phyloP scores from a whole-genome alignment of 176 grass and related monocot genomes.

The Zoysia pacifica region DNA sequence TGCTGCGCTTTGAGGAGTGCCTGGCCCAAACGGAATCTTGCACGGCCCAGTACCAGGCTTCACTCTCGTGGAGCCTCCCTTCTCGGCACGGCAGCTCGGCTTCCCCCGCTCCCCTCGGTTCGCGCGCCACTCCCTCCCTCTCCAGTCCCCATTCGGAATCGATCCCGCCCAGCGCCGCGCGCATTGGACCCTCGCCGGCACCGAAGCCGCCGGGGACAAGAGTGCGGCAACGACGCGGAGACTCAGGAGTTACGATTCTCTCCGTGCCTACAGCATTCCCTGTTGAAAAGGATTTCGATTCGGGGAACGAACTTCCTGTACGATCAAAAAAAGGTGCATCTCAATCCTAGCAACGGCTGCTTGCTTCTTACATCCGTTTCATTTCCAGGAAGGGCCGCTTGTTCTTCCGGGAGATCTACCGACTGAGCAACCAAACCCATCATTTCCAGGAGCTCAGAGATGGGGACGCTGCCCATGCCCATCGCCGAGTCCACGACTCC shows the following conservation, averaged over 20 bases:
- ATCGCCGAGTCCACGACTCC: background rate
- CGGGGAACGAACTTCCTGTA: background rate
- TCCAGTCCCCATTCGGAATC: background rate
- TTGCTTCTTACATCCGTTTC: background rate
- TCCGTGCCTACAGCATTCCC: too few relatives aligned
- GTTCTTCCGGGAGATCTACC: background rate
- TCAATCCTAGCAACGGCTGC: background rate
- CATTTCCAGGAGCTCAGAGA: background rate
- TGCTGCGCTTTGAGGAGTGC: too few relatives aligned
- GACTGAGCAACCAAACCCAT: background rate
- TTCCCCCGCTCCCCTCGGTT: background rate
- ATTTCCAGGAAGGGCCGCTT: background rate
- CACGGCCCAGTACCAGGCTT: too few relatives aligned
- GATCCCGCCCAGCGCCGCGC: background rate
- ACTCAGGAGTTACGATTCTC: too few relatives aligned
- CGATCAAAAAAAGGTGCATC: background rate
- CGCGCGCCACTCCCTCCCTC: background rate
- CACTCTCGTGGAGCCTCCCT: too few relatives aligned
- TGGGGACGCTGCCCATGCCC: slow-evolving; percentile 17
- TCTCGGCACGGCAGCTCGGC: too few relatives aligned
- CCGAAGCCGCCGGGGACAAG: too few relatives aligned
- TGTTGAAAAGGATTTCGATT: too few relatives aligned
- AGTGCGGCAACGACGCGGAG: too few relatives aligned
- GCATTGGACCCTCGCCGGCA: background rate
- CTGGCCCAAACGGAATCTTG: too few relatives aligned